Percentiles rank a stretch among this genome's conserved stretches.
phyloP scores from a whole-genome alignment of 768 basidiomycete genomes.

The Auriculariales sp. region DNA sequence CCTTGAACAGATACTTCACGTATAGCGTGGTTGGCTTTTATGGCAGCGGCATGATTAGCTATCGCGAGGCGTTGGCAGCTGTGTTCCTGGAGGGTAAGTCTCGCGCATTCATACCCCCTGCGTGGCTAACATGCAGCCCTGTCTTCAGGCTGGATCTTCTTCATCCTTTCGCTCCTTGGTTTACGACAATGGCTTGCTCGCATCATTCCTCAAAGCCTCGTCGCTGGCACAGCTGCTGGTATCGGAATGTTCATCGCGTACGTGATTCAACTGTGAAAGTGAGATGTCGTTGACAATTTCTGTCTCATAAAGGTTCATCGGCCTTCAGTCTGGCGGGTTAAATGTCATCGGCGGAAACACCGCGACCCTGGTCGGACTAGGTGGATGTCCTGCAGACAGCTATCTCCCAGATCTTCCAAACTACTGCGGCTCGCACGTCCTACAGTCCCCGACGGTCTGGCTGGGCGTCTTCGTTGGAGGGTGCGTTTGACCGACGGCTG shows the following conservation, averaged over 20 bases:
- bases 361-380: conserved; percentile 56
- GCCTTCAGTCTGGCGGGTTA: conserved; percentile 53
- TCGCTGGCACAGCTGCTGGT: conserved; percentile 72
- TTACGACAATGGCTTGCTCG: conserved; percentile 83
- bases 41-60: conserved; percentile 53
- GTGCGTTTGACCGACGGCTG: conserved; percentile 20
- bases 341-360: conserved; percentile 61
- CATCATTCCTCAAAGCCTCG: conserved; percentile 76
- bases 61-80: conserved; percentile 67
- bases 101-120: not conserved
- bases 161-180: conserved; percentile 64
- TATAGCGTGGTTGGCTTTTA: conserved; percentile 82
- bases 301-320: conserved; percentile 34
- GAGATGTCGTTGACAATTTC: conserved; percentile 4
- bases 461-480: conserved; percentile 78
- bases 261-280: conserved; percentile 15
- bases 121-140: not conserved
- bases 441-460: conserved; percentile 73
- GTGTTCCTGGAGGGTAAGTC: conserved; percentile 71
- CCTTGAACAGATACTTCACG: conserved; percentile 42
- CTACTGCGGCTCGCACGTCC: conserved; percentile 49
- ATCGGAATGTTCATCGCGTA: conserved; percentile 81
- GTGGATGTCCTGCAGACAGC: conserved; percentile 53
- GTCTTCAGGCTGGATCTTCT: conserved; percentile 56
- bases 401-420: conserved; percentile 31